Conservation (phyloP, 352 stramenopile genomes). For the Thalassiosira exigua region DNA sequence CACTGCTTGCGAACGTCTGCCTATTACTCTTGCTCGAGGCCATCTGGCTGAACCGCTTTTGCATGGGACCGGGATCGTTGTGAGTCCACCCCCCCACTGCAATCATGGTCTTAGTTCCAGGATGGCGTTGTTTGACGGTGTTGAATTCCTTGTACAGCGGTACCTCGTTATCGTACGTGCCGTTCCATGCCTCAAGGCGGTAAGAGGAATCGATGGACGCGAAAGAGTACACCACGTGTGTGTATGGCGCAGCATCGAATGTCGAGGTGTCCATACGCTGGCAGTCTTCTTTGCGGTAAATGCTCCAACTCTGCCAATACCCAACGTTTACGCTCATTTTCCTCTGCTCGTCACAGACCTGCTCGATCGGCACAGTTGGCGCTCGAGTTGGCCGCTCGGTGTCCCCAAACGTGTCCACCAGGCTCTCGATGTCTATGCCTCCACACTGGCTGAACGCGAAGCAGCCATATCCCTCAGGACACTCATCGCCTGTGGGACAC, state of each 20-base stretch:
- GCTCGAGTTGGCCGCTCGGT: slow-evolving; percentile 61
- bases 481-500: slow-evolving; percentile 59
- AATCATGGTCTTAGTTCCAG: slow-evolving; percentile 67
- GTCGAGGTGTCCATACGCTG: slow-evolving; percentile 59
- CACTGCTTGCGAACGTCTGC: slow-evolving; percentile 57
- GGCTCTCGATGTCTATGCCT: slow-evolving; percentile 51
- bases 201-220: slow-evolving; percentile 60
- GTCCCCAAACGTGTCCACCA: slow-evolving; percentile 59
- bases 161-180: slow-evolving; percentile 62
- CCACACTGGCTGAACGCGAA: slow-evolving; percentile 64
- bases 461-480: slow-evolving; percentile 47
- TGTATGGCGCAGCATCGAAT: slow-evolving; percentile 55
- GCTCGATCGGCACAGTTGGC: slow-evolving; percentile 52
- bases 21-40: slow-evolving; percentile 41
- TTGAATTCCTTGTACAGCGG: slow-evolving; percentile 72
- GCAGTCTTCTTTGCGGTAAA: slow-evolving; percentile 64
- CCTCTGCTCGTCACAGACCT: slow-evolving; percentile 53
- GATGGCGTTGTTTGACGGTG: slow-evolving; percentile 57
- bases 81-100: slow-evolving; percentile 66
- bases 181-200: slow-evolving; percentile 62
- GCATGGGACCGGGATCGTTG: slow-evolving; percentile 65
- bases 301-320: slow-evolving; percentile 73
- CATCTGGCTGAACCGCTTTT: slow-evolving; percentile 62
- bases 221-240: slow-evolving; percentile 70
- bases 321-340: slow-evolving; percentile 68